These are phyloP conservation scores for Apiospora sp. DNA, from an alignment of 2,329 filamentous ascomycete genomes.

Conservation along the genomic window DNA sequence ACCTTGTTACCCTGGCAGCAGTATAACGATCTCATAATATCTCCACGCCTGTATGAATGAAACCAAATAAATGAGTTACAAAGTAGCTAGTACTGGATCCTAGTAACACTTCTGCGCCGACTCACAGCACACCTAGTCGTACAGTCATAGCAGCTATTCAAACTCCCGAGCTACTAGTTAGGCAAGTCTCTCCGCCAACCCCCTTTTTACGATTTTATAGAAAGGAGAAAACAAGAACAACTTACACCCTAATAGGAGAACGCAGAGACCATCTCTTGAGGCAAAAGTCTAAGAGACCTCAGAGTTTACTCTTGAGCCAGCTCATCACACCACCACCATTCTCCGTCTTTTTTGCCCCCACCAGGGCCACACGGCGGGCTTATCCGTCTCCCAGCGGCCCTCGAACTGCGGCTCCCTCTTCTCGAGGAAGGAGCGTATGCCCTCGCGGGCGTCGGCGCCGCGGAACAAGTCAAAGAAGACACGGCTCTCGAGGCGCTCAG, in stretches of 20 bases:
- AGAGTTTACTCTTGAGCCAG: slow-evolving; percentile 31
- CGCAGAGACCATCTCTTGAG: too few species aligned
- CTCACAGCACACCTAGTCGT: too few species aligned
- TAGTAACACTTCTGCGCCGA: not conserved
- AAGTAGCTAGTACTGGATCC: not conserved
- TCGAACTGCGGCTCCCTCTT: slow-evolving; percentile 71
- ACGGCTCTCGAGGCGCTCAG: slow-evolving; percentile 73
- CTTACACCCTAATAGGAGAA: not conserved
- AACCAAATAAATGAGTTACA: not conserved
- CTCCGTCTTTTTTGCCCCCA: slow-evolving; percentile 60
- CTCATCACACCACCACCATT: slow-evolving; percentile 15
- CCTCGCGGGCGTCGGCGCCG: slow-evolving; percentile 69
- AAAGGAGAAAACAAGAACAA: not conserved
- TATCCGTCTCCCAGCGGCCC: slow-evolving; percentile 66
- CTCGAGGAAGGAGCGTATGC: slow-evolving; percentile 73
- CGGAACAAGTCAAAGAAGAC: slow-evolving; percentile 69
- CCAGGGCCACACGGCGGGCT: slow-evolving; percentile 71
- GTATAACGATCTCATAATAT: not conserved
- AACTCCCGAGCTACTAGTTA: not conserved
- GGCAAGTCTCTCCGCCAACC: not conserved
- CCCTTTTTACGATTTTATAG: not conserved
- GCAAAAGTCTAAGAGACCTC: not conserved
- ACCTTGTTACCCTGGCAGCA: not conserved
- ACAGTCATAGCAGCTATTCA: not conserved
- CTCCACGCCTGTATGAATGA: not conserved